These are phyloP conservation scores for Leishmania tropica DNA, from an alignment of 208 protist genomes.

Conservation along the genomic window DNA sequence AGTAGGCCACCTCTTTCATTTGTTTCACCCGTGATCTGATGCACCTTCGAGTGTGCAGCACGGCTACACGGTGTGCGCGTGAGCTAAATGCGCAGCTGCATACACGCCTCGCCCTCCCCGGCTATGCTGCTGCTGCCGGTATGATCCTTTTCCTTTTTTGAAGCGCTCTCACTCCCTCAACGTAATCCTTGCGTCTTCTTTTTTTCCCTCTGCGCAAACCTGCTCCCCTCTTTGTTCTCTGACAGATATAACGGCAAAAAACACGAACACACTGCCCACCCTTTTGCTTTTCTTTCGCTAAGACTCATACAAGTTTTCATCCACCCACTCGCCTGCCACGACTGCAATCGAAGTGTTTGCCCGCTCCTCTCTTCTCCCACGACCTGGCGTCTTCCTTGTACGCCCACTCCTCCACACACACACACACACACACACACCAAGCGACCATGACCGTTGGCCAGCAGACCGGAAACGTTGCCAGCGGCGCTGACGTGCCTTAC, in stretches of 20 bases:
- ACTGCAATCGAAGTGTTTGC: background rate
- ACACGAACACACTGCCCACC: background rate
- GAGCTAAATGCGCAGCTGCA: background rate
- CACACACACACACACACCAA: background rate
- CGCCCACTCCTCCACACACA: background rate
- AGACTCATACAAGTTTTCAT: background rate
- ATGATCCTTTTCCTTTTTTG: background rate
- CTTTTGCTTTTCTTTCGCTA: background rate
- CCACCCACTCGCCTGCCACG: background rate
- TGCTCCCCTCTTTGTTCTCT: background rate
- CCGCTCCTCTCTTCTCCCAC: background rate
- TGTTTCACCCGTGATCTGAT: background rate
- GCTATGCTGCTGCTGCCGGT: background rate
- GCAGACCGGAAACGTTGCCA: background rate
- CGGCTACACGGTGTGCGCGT: background rate
- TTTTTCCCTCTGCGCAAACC: background rate
- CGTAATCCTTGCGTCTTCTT: background rate
- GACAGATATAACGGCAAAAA: background rate
- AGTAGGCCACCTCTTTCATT: background rate
- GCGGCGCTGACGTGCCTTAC: background rate
- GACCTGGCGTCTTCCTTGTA: background rate
- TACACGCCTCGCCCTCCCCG: background rate
- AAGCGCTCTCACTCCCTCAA: background rate
- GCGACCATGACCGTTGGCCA: background rate
- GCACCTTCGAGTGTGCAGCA: background rate